Conservation (phyloP, 257 asterid genomes). For the Solanum etuberosum region DNA sequence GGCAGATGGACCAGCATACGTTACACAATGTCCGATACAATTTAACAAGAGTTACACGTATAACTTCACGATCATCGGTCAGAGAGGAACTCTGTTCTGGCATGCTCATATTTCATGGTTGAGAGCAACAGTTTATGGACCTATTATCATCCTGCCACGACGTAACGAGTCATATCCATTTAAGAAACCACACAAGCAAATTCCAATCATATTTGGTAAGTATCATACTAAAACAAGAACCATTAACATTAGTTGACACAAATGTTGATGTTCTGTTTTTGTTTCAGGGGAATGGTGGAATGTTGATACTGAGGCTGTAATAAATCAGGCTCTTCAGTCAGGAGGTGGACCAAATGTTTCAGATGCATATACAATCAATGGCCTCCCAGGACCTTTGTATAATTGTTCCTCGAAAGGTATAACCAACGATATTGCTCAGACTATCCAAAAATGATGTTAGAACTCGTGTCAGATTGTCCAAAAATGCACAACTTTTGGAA, state of each 20-base stretch:
- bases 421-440: neutral
- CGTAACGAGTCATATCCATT: slow-evolving; percentile 54
- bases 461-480: neutral
- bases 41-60: slow-evolving; percentile 39
- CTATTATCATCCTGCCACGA: slow-evolving; percentile 45
- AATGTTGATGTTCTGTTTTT: neutral
- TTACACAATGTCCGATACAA: slow-evolving; percentile 66
- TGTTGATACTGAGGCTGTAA: slow-evolving; percentile 52
- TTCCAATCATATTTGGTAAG: slow-evolving; percentile 48
- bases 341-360: slow-evolving; percentile 62
- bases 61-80: slow-evolving; percentile 61
- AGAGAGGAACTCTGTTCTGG: slow-evolving; percentile 66
- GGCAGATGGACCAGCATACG: slow-evolving; percentile 65
- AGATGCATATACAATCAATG: slow-evolving; percentile 67
- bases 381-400: slow-evolving; percentile 61
- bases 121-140: slow-evolving; percentile 50
- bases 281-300: slow-evolving; percentile 71
- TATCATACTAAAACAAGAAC: neutral
- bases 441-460: neutral
- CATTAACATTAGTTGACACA: neutral
- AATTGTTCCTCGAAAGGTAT: slow-evolving; percentile 60
- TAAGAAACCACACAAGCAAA: slow-evolving; percentile 49
- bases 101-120: slow-evolving; percentile 67
- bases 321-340: slow-evolving; percentile 52
- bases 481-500: neutral